Evolutionary conservation across 768 basidiomycete species (phyloP), one percentile per base, ranked within the genome.

Genomic region (Tylopilus rubrobrunneus): DNA sequence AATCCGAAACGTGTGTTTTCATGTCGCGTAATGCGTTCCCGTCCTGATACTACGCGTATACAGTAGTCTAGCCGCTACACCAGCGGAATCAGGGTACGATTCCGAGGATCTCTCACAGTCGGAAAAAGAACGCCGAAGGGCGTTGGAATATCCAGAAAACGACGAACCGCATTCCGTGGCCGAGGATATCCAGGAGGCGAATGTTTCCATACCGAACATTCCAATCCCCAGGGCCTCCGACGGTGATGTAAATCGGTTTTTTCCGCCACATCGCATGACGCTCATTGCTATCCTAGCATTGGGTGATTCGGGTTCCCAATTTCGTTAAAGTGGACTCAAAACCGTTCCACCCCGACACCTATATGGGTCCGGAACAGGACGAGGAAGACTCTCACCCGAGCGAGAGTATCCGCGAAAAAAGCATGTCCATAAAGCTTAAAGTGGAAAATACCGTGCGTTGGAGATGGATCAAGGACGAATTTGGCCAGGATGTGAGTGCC

Each of bases 381-480:
- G 80, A 83, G 31, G 85, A 82, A 40, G 82, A 86, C 46, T 62
- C 73, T 15, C 76, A 78, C 29, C 75, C 80, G 48, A 78, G 74
- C 10, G 84, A 85, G 52, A 83, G 77, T 14, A 69, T 84, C 23
- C 83, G 85, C 49, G 87, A 91, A 70, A 86, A 85, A 71, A 87
- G 86, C 52, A 89, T 89, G 85, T 78, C 83, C 42, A 86, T 91
- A 64, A 92, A 91, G 67, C 79, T 91, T 46, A 87, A 89, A 60
- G 90, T 97, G 8, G 91, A 93, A 75, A 97, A 97, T 69, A 95
- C 94, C 6, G 78, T 98, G 19, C 81, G 97, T 37, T 99, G 97
- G 97, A 84, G 86, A 62, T 99, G 97, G 97, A 77, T 78, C 1
- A 89, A 87, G 67, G 88, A 89, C 58, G 79, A 79, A 52, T 73